Conservation (phyloP, 306 rosid species). For the Quercus bicolor region DNA sequence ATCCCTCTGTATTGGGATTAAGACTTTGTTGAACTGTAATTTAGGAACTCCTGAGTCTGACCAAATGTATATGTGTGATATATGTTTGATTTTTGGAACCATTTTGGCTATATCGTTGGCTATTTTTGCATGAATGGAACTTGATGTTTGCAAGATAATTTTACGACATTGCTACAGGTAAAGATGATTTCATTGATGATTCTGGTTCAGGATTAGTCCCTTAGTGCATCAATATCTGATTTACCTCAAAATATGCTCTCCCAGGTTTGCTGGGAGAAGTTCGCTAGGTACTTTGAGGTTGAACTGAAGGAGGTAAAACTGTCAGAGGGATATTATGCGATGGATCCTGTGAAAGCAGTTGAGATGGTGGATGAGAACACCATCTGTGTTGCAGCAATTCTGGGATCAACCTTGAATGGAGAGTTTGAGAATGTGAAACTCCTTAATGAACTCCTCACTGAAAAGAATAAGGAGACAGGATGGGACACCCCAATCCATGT, state of each 20-base stretch:
- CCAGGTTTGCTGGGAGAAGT: constrained; percentile 97
- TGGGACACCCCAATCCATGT: constrained; percentile 59
- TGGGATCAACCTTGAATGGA: constrained; percentile 84
- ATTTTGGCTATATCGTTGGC: neutral
- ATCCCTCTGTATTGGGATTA: neutral
- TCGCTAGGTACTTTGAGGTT: constrained; percentile 93
- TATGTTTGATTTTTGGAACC: no score
- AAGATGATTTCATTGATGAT: neutral
- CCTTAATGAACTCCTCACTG: constrained; percentile 57
- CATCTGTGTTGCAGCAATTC: constrained; percentile 89
- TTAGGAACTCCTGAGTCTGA: neutral
- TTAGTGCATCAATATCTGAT: neutral
- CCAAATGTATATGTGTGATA: no score
- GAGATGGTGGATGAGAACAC: constrained; percentile 95
- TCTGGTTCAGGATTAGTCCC: neutral
- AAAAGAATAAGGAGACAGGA: constrained; percentile 73
- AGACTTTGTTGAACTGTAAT: constrained; percentile 26
- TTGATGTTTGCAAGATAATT: neutral
- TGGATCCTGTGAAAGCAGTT: constrained; percentile 86
- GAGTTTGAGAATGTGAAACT: constrained; percentile 94
- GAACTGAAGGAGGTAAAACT: constrained; percentile 94
- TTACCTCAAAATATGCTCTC: neutral
- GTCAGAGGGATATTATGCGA: constrained; percentile 68
- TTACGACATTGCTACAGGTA: no score
- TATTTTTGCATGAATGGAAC: neutral